Conservation (phyloP, 805 yeast species). For the Ogataea wickerhamii region DNA sequence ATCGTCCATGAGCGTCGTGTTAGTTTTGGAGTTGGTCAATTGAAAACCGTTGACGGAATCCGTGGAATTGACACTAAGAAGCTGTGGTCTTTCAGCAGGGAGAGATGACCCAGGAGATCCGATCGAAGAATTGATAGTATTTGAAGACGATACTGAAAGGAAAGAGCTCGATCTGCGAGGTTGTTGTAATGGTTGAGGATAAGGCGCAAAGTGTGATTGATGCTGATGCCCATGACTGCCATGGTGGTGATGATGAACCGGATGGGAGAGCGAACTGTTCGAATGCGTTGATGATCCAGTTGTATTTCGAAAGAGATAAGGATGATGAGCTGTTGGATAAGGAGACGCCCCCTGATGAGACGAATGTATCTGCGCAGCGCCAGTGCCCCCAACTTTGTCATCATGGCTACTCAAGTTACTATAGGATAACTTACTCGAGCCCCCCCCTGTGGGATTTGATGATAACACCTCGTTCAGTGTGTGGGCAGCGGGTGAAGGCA, state of each 20-base stretch:
- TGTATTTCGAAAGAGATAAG: slow-evolving; percentile 18
- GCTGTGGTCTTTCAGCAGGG: slow-evolving; percentile 26
- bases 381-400: slow-evolving; percentile 2
- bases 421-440: slow-evolving; percentile 17
- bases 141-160: slow-evolving; percentile 25
- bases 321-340: slow-evolving; percentile 9
- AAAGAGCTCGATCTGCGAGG: slow-evolving; percentile 23
- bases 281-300: slow-evolving; percentile 32
- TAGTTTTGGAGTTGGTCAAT: slow-evolving; percentile 30
- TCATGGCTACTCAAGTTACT: slow-evolving; percentile 23
- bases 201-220: slow-evolving; percentile 26
- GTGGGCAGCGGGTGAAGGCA: slow-evolving; percentile 15
- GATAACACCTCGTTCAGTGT: slow-evolving; percentile 13
- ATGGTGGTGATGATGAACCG: slow-evolving; percentile 16
- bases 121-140: slow-evolving; percentile 21
- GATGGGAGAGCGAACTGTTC: slow-evolving; percentile 14
- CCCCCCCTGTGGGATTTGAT: slow-evolving; percentile 10
- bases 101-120: slow-evolving; percentile 23
- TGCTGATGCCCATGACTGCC: slow-evolving; percentile 24
- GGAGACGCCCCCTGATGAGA: slow-evolving; percentile 4
- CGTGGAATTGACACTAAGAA: slow-evolving; percentile 21
- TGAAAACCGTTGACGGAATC: slow-evolving; percentile 25
- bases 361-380: not conserved
- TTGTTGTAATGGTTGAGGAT: slow-evolving; percentile 20
- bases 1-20: slow-evolving; percentile 34